Base-by-base conservation (phyloP, 78 protist species). In the Dictyostelium firmibasis region DNA sequence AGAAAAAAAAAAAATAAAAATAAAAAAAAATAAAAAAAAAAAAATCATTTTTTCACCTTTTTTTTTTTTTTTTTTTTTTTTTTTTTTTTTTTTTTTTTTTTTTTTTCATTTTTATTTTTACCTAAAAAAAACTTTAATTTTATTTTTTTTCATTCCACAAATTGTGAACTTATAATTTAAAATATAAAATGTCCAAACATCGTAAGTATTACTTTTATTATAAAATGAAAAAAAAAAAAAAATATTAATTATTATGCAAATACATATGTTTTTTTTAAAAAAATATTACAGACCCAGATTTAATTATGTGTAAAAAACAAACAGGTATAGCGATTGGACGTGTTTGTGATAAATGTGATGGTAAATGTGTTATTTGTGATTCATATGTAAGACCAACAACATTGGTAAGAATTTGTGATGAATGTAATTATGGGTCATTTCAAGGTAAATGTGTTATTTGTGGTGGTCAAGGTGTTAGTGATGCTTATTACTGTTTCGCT, bases 401-500 rank as follows among this genome's bases (percentile, higher is more conserved):
- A 4, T 91, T 98, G 18, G 99, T 98, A 6, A 86, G 98, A 69
- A 91, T 98, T 72, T 98, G 99, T 75, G 99, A 98, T 74, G 99
- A 98, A 47, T 98, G 99, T 91, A 97, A 96, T 81, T 98, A 98
- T 86, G 99, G 99, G n/a, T 85, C 98, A n/a, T 75, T 92, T 69
- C 96, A 96, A 75, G 98, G 97, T 36, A 79, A 97, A 20, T 98
- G 99, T 86, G 97, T 98, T 27, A 86, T 97, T 35, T 98, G 99
- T 89, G 99, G 99, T 31, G 96, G 94, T 27, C 87, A 89, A 4
- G 99, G 99, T 38, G 82, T 97, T 27, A 93, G 98, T 31, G 99
- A 98, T 76, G 99, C 99, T 8, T 98, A 97, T 83, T 98, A 98
- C 86, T 98, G 99, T 87, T 94, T 93, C 13, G 98, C 97, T 53